Percentiles rank a stretch among this genome's conserved stretches.
Conservation (phyloP, 768 basidiomycete genomes). For the Mycena maculata region DNA sequence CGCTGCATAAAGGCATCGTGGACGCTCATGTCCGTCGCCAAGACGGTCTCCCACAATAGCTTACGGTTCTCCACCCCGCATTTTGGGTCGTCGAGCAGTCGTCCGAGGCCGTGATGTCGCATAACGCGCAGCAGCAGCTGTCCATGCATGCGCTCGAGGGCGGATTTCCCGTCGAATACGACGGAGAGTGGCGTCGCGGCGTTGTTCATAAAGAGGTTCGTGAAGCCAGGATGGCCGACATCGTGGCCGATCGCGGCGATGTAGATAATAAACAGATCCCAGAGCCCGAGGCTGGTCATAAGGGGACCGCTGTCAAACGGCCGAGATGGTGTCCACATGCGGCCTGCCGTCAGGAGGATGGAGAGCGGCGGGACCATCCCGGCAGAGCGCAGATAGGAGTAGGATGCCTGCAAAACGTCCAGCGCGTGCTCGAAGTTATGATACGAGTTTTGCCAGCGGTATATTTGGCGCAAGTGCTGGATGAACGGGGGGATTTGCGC, state of each 20-base stretch:
- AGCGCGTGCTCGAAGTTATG: conserved; percentile 98
- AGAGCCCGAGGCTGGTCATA: conserved; percentile 62
- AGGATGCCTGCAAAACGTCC: conserved; percentile 94
- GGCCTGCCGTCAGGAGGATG: conserved; percentile 66
- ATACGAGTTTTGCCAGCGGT: conserved; percentile 92
- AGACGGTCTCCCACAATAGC: conserved; percentile 82
- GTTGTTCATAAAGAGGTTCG: conserved; percentile 97
- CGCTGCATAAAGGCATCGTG: conserved; percentile 86
- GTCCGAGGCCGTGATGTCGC: conserved; percentile 80
- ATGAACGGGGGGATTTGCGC: conserved; percentile 84
- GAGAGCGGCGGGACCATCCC: conserved; percentile 84
- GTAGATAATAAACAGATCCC: conserved; percentile 86
- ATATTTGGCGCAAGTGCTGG: conserved; percentile 89
- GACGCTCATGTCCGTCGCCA: conserved; percentile 96
- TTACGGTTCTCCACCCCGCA: conserved; percentile 63
- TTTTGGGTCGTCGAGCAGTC: conserved; percentile 68
- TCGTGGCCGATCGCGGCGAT: conserved; percentile 98
- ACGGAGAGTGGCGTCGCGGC: conserved; percentile 89
- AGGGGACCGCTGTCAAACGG: conserved; percentile 52
- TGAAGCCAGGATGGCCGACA: conserved; percentile 95
- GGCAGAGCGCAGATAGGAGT: conserved; percentile 83
- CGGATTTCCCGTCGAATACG: conserved; percentile 89
- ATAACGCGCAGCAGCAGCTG: conserved; percentile 83
- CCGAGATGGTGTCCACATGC: conserved; percentile 53
- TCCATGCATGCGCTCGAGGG: conserved; percentile 93